Percentiles rank a stretch among this genome's conserved stretches.
Evolutionary conservation across 108 stramenopile genomes (phyloP).

Genomic region (Nitzschia sp.): DNA sequence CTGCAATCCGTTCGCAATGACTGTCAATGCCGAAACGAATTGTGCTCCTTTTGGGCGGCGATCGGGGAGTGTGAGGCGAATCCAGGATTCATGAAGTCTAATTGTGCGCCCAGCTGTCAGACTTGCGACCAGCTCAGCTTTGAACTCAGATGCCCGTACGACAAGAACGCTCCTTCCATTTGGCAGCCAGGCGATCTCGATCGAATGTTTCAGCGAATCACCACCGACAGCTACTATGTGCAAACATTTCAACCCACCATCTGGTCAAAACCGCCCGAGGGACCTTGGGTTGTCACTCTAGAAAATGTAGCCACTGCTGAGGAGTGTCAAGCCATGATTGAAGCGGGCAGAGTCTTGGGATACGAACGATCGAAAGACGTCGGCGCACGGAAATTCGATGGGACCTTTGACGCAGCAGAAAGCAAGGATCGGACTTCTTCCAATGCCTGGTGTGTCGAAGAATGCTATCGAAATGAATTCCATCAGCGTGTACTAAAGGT

Average conservation of each 20-base stretch:
- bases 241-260: slow-evolving; percentile 28
- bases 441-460: slow-evolving; percentile 78
- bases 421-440: slow-evolving; percentile 36
- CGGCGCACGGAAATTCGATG: slow-evolving; percentile 39
- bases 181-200: slow-evolving; percentile 65
- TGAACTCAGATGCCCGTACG: slow-evolving; percentile 50
- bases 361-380: slow-evolving; percentile 73
- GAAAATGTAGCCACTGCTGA: slow-evolving; percentile 76
- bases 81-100: slow-evolving; percentile 60
- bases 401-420: slow-evolving; percentile 29
- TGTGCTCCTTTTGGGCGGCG: slow-evolving; percentile 72
- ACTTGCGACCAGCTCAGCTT: slow-evolving; percentile 28
- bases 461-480: slow-evolving; percentile 55
- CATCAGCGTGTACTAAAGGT: slow-evolving; percentile 44
- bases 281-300: slow-evolving; percentile 58
- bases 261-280: slow-evolving; percentile 17
- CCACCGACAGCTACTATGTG: slow-evolving; percentile 23
- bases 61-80: slow-evolving; percentile 69
- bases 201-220: slow-evolving; percentile 64
- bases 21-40: slow-evolving; percentile 56
- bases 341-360: slow-evolving; percentile 54
- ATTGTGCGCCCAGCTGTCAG: slow-evolving; percentile 63
- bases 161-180: slow-evolving; percentile 33
- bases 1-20: slow-evolving; percentile 30
- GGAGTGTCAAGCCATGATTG: slow-evolving; percentile 71